A percentile compares a stretch with the other conserved stretches of the same genome.
These are phyloP conservation scores for Paralagenidium karlingii DNA, from an alignment of 352 stramenopile species.

Conservation along the genomic window DNA sequence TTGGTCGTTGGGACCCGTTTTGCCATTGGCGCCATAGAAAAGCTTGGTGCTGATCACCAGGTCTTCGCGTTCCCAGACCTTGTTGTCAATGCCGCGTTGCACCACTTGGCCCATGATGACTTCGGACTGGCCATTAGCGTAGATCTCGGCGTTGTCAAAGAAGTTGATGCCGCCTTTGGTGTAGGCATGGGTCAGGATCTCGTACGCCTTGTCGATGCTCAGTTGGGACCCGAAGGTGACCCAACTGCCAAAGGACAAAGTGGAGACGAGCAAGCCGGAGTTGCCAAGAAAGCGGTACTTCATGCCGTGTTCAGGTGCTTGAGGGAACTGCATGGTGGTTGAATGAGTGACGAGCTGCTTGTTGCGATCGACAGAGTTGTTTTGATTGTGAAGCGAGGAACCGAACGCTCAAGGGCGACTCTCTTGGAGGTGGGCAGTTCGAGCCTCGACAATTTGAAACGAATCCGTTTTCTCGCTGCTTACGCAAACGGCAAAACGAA, in stretches of 20 bases:
- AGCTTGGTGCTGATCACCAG: conserved; percentile 54
- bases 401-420: too few relatives aligned
- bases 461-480: too few relatives aligned
- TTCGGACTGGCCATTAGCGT: conserved; percentile 16
- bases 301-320: conserved; percentile 9
- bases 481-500: too few relatives aligned
- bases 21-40: conserved; percentile 15
- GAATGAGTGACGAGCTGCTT: too few relatives aligned
- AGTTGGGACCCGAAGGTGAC: conserved; percentile 7
- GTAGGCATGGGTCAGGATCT: conserved; percentile 18
- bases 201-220: conserved; percentile 9
- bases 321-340: too few relatives aligned
- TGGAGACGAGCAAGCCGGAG: conserved; percentile 22
- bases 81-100: conserved; percentile 7
- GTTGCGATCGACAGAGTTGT: too few relatives aligned
- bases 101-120: conserved; percentile 15
- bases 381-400: too few relatives aligned
- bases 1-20: conserved; percentile 9
- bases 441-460: too few relatives aligned
- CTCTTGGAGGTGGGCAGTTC: too few relatives aligned
- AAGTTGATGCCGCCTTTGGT: conserved; percentile 42
- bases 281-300: conserved; percentile 15
- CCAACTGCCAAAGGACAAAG: conserved; percentile 19
- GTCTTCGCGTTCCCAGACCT: conserved; percentile 19
- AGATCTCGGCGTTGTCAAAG: conserved; percentile 32